These are phyloP conservation scores for Globisporangium recalcitrans DNA, from an alignment of 352 stramenopile species.

Conservation along the genomic window DNA sequence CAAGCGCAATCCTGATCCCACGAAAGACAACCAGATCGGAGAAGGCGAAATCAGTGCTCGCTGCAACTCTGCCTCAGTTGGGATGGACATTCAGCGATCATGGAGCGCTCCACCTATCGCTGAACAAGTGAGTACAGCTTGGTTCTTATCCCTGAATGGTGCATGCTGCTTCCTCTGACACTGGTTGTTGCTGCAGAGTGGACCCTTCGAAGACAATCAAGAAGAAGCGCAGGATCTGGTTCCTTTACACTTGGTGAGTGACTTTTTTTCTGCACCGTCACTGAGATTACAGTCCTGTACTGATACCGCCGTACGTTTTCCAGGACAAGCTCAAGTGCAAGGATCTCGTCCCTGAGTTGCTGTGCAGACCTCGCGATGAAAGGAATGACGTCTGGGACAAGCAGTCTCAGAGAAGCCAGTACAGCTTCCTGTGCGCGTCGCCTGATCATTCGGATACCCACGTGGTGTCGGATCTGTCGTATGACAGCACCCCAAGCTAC, in stretches of 20 bases:
- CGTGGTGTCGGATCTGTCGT: conserved; percentile 20
- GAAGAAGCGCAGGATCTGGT: conserved; percentile 23
- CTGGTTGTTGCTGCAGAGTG: conserved; percentile 1
- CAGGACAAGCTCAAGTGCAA: conserved; percentile 10
- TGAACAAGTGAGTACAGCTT: conserved; percentile 26
- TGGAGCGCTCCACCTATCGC: conserved; percentile 41
- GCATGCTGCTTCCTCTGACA: not conserved
- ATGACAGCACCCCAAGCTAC: conserved; percentile 17
- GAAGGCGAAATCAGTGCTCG: not conserved
- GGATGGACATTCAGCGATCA: conserved; percentile 34
- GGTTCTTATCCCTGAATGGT: not conserved
- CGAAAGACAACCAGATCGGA: conserved; percentile 10
- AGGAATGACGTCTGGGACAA: conserved; percentile 15
- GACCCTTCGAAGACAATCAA: conserved; percentile 33
- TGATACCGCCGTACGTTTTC: not conserved
- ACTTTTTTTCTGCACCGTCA: not conserved
- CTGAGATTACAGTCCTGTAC: conserved; percentile 4
- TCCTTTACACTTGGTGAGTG: conserved; percentile 25
- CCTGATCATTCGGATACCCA: conserved; percentile 27
- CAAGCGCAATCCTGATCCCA: not conserved
- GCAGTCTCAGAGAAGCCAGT: not conserved
- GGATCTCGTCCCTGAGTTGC: not conserved
- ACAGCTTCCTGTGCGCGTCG: conserved; percentile 17
- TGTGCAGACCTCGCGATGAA: not conserved
- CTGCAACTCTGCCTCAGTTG: conserved; percentile 5